Percentiles rank a stretch among this genome's conserved stretches.
Evolutionary conservation across 73 alveolate genomes (phyloP).

Genomic region (Halteria grandinella): DNA sequence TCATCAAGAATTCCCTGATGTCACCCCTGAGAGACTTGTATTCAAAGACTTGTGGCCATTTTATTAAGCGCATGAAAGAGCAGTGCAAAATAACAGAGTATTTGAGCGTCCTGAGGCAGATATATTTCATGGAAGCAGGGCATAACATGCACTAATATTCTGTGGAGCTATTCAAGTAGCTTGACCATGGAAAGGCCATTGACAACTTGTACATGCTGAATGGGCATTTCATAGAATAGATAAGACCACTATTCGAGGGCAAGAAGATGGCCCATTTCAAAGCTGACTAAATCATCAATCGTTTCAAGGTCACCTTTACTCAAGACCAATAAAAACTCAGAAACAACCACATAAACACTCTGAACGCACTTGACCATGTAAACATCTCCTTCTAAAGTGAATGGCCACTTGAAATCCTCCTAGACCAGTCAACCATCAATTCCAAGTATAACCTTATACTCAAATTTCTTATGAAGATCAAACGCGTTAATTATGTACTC

Average conservation of each 20-base stretch:
- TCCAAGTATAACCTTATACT: slow-evolving; percentile 36
- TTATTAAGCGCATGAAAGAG: slow-evolving; percentile 12
- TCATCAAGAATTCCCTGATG: slow-evolving; percentile 5
- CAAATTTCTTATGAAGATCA: slow-evolving; percentile 29
- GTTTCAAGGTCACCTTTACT: slow-evolving; percentile 1
- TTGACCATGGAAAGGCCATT: slow-evolving; percentile 40
- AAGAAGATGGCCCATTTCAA: background rate
- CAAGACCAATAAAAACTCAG: slow-evolving; percentile 4
- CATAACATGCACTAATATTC: slow-evolving; percentile 35
- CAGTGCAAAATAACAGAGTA: slow-evolving; percentile 10
- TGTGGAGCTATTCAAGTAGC: slow-evolving; percentile 16
- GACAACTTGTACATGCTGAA: slow-evolving; percentile 54
- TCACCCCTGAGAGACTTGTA: slow-evolving; percentile 31
- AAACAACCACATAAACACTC: background rate
- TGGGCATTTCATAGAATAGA: slow-evolving; percentile 40
- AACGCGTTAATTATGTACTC: slow-evolving; percentile 57
- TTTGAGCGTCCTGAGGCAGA: slow-evolving; percentile 23
- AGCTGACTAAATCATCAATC: no score
- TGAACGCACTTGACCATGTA: slow-evolving; percentile 60
- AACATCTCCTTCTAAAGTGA: slow-evolving; percentile 33
- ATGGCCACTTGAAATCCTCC: slow-evolving; percentile 58
- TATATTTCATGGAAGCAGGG: slow-evolving; percentile 69
- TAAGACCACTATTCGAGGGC: background rate
- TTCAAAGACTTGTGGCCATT: slow-evolving; percentile 22
- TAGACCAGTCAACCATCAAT: slow-evolving; percentile 29